Evolutionary conservation across 2,329 filamentous ascomycete species (phyloP), one percentile per base, ranked within the genome.

Genomic region (Neofusicoccum cordaticola): DNA sequence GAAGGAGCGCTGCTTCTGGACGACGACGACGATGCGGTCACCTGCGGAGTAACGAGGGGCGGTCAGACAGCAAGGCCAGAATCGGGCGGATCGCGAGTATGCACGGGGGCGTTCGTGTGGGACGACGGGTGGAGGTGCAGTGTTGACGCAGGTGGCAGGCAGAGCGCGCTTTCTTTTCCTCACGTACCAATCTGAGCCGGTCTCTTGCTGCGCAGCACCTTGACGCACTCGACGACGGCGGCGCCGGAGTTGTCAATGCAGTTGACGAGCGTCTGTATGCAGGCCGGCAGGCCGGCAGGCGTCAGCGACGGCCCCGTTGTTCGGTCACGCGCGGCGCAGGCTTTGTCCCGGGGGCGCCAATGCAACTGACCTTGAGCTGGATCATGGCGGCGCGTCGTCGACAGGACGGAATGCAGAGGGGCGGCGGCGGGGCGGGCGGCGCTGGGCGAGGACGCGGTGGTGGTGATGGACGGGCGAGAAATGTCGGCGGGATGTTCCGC

Each of bases 171-270:
- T 19, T 34, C 37, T 27, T 37, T 31, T 35, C 34, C 45, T 50
- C 41, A 73, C 85, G 73, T 85, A 97, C 93, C 95, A 74, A 99
- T 93, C 74, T 89, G 90, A 66, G 94, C 95, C 73, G 89, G 87
- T 70, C 88, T 84, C 83, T 97, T 96, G 82, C 94, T 95, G 75
- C 92, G 92, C 73, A 99, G 84, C 68, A 98, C 90, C 77, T 94
- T 90, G 77, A 90, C 91, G 82, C 95, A 99, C 83, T 99, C 95
- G 81, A 98, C 95, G 70, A 99, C 85, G 73, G 95, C 93, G 71
- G 95, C 95, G 77, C 95, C 95, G 69, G 95, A 98, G 84, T 97
- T 99, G 89, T 99, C 95, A 87, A 99, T 98, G 89, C 95, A 98
- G 82, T 95, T 97, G 73, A 99, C 87, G 87, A 99, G 92, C 77